Evolutionary conservation across 2,329 filamentous ascomycete genomes (phyloP).

Genomic region (Byssothecium circinans): DNA sequence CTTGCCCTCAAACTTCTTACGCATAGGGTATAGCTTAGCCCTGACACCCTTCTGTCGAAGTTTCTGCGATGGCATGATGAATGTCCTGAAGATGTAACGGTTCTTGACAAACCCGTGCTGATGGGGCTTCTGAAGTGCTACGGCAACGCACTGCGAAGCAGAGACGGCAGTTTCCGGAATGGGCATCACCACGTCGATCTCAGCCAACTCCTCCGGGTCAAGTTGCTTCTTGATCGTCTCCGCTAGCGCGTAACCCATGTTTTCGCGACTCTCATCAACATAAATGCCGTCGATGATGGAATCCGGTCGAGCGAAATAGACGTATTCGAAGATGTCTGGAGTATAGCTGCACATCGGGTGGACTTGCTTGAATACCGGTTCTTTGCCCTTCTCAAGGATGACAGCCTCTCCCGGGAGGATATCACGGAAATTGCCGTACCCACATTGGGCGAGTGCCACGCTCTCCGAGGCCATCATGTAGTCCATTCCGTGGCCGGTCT

Average conservation of each 20-base stretch:
- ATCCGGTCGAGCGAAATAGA: slow-evolving; percentile 85
- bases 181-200: slow-evolving; percentile 83
- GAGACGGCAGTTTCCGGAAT: slow-evolving; percentile 84
- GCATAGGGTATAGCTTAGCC: slow-evolving; percentile 85
- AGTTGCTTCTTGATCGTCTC: slow-evolving; percentile 69
- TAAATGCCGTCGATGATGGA: slow-evolving; percentile 84
- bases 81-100: slow-evolving; percentile 83
- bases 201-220: slow-evolving; percentile 67
- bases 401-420: slow-evolving; percentile 83
- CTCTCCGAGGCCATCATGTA: slow-evolving; percentile 93
- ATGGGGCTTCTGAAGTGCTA: slow-evolving; percentile 73
- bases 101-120: slow-evolving; percentile 87
- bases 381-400: slow-evolving; percentile 76
- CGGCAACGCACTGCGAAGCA: slow-evolving; percentile 75
- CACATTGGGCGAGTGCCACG: slow-evolving; percentile 78
- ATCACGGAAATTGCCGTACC: slow-evolving; percentile 74
- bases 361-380: slow-evolving; percentile 76
- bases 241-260: slow-evolving; percentile 83
- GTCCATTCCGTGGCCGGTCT: slow-evolving; percentile 67
- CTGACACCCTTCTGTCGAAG: slow-evolving; percentile 82
- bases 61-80: slow-evolving; percentile 83
- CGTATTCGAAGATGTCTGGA: slow-evolving; percentile 84
- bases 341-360: slow-evolving; percentile 69
- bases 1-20: slow-evolving; percentile 78
- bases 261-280: slow-evolving; percentile 78